Base-by-base conservation (phyloP, 2,329 filamentous ascomycete species). In the Monosporascus sp. region DNA sequence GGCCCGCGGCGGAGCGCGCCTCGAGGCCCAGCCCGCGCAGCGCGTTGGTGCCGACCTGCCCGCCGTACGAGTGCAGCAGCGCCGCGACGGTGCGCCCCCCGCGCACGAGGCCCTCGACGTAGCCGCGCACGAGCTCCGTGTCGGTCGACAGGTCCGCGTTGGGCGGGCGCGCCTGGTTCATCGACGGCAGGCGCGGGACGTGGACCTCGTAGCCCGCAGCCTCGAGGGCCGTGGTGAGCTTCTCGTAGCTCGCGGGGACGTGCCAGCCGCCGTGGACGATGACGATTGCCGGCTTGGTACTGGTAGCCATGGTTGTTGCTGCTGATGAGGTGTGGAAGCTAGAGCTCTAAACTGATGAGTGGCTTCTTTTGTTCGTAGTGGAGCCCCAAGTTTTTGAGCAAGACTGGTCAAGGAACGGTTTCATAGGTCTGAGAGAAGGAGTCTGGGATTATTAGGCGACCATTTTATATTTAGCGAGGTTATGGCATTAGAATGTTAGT, bases 51-150 rank as follows among this genome's bases (percentile, higher is more conserved):
- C 60, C 60, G 3, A 68, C 64, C 22, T 64, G 60, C 0, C 64
- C 64, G 15, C 65, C 65, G 44, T 67, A 67, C 1, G 59, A 65
- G 34, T 68, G 60, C 52, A 62, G 51, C 11, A 67, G 31, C 5
- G 50, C 58, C 5, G 56, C 52, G 2, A 65, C 51, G 8, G 34
- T 52, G 3, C 55, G 57, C 2, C 64, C 65, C 0, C 52, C 54
- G 1, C 50, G 39, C 4, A 62, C 48, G 3, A 67, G 62, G 2
- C 50, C 54, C 22, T 60, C 54, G 5, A 56, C 59, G 18, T 58
- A 57, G 34, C 36, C 49, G 5, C 58, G 61, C 8, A 67, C 47
- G 25, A 62, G 31, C 2, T 42, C 44, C 0, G 54, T 59, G 41
- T 67, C 65, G 9, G 47, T 53, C 4, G 44, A 24, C 4, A 67